These are phyloP conservation scores for Spergularia marina DNA, from an alignment of 148 eudicot genomes.

Conservation along the genomic window DNA sequence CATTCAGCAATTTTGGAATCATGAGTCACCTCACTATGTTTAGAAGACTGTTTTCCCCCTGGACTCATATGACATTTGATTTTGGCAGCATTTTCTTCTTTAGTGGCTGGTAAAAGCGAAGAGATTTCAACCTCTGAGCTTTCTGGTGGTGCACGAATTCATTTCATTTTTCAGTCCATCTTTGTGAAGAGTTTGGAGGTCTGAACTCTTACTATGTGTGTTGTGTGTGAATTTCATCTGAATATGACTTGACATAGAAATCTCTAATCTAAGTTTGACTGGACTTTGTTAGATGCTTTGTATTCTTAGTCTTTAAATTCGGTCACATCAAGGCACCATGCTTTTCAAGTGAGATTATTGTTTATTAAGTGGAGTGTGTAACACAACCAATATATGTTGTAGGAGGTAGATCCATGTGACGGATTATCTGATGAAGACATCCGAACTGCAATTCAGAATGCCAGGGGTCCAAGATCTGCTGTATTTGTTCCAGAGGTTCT, in stretches of 20 bases:
- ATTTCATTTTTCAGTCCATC: conserved; percentile 87
- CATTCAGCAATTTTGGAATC: not conserved
- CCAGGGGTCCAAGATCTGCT: conserved; percentile 89
- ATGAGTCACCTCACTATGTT: not conserved
- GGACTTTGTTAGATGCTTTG: not conserved
- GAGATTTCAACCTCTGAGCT: conserved; percentile 91
- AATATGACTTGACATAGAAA: not conserved
- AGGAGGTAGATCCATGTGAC: conserved; percentile 97
- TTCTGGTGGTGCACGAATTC: conserved; percentile 95
- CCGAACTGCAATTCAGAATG: conserved; percentile 89
- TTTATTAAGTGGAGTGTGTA: not conserved
- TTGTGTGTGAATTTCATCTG: not conserved
- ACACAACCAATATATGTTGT: conserved; percentile 24
- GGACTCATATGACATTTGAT: conserved; percentile 6
- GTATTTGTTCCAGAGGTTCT: conserved; percentile 83
- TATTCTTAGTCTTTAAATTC: not conserved
- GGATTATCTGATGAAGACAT: conserved; percentile 90
- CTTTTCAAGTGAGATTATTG: not conserved
- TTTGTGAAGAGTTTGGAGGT: conserved; percentile 95
- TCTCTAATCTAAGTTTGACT: not conserved
- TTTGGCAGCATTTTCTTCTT: conserved; percentile 82
- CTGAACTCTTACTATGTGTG: conserved; percentile 8
- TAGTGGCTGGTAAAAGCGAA: conserved; percentile 93
- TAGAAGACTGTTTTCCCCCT: not conserved
- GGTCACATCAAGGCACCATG: not conserved